Evolutionary conservation across 345 rosid genomes (phyloP), one percentile per base, ranked within the genome.

Genomic region (Linum lewisii): DNA sequence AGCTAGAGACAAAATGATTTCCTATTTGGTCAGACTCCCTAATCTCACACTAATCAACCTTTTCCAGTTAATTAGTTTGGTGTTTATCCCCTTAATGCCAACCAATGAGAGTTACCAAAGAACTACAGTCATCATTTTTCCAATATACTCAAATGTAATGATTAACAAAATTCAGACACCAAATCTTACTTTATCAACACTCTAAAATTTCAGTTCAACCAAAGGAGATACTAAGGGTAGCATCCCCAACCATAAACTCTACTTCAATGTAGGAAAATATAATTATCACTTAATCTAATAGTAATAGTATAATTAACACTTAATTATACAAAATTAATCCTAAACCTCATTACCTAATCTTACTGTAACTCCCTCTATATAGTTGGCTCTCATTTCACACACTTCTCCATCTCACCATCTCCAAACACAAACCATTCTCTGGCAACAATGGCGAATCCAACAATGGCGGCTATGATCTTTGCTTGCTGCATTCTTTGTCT

Each of bases 141-240:
- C n/a, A n/a, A 15, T 47, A 21, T 16, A 19, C 15, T 24, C 24
- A 16, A 18, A n/a, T n/a, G n/a, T n/a, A n/a, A n/a, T n/a, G n/a
- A 36, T 14, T 42, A 71, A 71, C 68, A 53, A 51, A 21, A 51
- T 23, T 0, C 24, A 65, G 65, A 63, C 15, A 5, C 9, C 47
- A 63, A n/a, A 29, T 63, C 56, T 83, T 83, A 66, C 83, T 81
- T 83, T 60, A 68, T 58, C 56, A 66, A 24, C 85, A 83, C 85
- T 81, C 84, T 73, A 83, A 77, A 83, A 67, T 11, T 73, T 83
- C 57, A 77, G 83, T 74, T 65, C 49, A 75, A 78, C 88, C 82
- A 75, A 66, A 70, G 70, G n/a, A n/a, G n/a, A n/a, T n/a, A n/a
- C n/a, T n/a, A n/a, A n/a, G n/a, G n/a, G n/a, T n/a, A n/a, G n/a